phyloP scores from a whole-genome alignment of 2,329 filamentous ascomycete genomes.

The Neophaeococcomyces aloes region DNA sequence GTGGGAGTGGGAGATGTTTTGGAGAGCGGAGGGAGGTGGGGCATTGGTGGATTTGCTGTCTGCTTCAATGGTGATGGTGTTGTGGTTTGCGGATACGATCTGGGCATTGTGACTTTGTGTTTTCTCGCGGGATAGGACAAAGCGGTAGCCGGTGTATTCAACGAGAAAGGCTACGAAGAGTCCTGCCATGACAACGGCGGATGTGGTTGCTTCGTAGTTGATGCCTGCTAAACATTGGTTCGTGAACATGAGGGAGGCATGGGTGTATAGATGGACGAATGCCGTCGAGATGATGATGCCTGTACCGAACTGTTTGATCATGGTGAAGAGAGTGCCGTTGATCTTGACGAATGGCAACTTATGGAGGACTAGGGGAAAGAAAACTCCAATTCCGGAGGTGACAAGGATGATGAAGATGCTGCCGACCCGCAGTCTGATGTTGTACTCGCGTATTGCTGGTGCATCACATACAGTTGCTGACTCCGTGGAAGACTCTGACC shows the following conservation, averaged over 20 bases:
- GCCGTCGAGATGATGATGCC: slow-evolving; percentile 32
- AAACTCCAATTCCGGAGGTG: slow-evolving; percentile 59
- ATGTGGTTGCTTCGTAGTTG: slow-evolving; percentile 57
- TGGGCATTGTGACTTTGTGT: background rate
- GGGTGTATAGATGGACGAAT: slow-evolving; percentile 51
- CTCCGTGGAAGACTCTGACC: slow-evolving; percentile 26
- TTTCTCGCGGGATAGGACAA: slow-evolving; percentile 32
- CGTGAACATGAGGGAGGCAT: slow-evolving; percentile 61
- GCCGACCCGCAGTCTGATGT: slow-evolving; percentile 58
- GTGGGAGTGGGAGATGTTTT: slow-evolving; percentile 16
- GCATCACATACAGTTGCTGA: slow-evolving; percentile 34
- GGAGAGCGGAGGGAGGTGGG: slow-evolving; percentile 19
- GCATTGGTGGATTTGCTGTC: slow-evolving; percentile 23
- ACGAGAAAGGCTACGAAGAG: slow-evolving; percentile 62
- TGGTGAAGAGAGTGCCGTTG: slow-evolving; percentile 43
- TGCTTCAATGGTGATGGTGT: slow-evolving; percentile 19
- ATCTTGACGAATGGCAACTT: slow-evolving; percentile 45
- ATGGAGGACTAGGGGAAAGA: slow-evolving; percentile 54
- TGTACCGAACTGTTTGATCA: slow-evolving; percentile 52
- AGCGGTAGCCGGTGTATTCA: slow-evolving; percentile 55
- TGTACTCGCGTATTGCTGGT: slow-evolving; percentile 41
- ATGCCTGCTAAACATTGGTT: slow-evolving; percentile 59
- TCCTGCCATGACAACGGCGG: slow-evolving; percentile 63
- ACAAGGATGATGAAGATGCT: slow-evolving; percentile 61
- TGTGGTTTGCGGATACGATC: background rate